These are phyloP conservation scores for Podospora australis DNA, from an alignment of 495 filamentous ascomycete genomes.

Conservation along the genomic window DNA sequence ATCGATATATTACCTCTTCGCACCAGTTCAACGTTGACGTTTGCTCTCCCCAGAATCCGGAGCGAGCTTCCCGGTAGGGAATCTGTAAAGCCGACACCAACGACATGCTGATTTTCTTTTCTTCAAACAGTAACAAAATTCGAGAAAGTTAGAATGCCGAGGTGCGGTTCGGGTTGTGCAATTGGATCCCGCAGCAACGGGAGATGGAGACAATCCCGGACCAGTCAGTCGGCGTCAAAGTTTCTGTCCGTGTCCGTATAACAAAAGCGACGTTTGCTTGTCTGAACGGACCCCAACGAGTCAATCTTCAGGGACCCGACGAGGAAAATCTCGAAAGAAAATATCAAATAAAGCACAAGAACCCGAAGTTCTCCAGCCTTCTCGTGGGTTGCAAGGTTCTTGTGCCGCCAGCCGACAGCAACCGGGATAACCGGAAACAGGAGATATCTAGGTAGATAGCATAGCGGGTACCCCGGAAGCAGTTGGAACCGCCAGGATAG, in stretches of 20 bases:
- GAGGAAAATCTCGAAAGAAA: background rate
- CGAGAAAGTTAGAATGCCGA: background rate
- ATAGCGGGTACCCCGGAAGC: background rate
- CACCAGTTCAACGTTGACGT: conserved; percentile 92
- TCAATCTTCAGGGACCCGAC: too few species aligned
- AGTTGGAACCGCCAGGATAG: background rate
- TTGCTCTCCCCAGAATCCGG: conserved; percentile 77
- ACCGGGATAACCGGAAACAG: conserved; percentile 3
- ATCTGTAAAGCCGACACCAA: conserved; percentile 34
- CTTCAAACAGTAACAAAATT: too few species aligned
- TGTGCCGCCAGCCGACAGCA: background rate
- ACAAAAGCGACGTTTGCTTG: too few species aligned
- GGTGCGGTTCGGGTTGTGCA: background rate
- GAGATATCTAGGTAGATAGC: background rate
- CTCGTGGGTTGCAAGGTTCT: background rate
- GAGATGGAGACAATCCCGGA: too few species aligned
- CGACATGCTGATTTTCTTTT: conserved; percentile 8
- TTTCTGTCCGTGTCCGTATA: too few species aligned
- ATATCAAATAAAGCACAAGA: background rate
- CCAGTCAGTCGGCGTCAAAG: too few species aligned
- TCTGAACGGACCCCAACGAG: too few species aligned
- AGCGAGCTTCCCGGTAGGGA: conserved; percentile 60
- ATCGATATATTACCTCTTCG: conserved; percentile 80
- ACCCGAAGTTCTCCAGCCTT: background rate
- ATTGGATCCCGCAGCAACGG: background rate